A percentile compares a stretch with the other conserved stretches of the same genome.
These are phyloP conservation scores for Komagataella pseudopastoris DNA, from an alignment of 805 yeast species.

Conservation along the genomic window DNA sequence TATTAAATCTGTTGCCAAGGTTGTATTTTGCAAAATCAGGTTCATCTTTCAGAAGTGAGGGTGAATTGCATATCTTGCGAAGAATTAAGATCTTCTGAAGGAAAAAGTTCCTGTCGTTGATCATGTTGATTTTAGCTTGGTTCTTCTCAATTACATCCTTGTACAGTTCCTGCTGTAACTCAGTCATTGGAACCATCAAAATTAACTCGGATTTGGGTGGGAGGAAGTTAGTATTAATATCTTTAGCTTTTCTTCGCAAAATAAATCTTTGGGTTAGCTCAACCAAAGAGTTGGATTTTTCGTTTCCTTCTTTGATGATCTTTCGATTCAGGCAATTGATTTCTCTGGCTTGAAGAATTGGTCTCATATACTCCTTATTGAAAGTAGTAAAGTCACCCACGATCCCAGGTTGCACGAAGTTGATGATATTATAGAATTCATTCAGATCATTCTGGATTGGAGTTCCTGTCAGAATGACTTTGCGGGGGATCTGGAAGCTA, in stretches of 20 bases:
- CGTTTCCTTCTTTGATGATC: constrained; percentile 42
- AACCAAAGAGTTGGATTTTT: constrained; percentile 49
- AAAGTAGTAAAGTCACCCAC: constrained; percentile 48
- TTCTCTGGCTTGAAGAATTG: constrained; percentile 63
- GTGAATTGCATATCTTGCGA: constrained; percentile 77
- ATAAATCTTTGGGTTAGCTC: constrained; percentile 51
- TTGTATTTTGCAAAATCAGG: constrained; percentile 19
- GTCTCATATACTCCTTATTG: constrained; percentile 50
- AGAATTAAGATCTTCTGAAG: constrained; percentile 60
- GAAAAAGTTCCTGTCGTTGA: constrained; percentile 16
- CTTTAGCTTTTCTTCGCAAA: constrained; percentile 55
- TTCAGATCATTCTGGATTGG: constrained; percentile 86
- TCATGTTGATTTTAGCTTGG: constrained; percentile 17
- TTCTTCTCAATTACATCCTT: constrained; percentile 27
- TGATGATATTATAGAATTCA: constrained; percentile 71
- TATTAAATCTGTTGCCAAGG: constrained; percentile 16
- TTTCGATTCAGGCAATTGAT: constrained; percentile 37
- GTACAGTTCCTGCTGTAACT: constrained; percentile 43
- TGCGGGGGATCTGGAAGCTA: constrained; percentile 35
- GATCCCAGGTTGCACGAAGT: constrained; percentile 76
- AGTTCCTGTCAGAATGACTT: constrained; percentile 71
- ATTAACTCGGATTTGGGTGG: constrained; percentile 69
- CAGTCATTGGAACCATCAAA: constrained; percentile 67
- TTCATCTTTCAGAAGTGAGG: constrained; percentile 45
- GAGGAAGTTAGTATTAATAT: constrained; percentile 37